Conservation (phyloP, 148 eudicot genomes). For the Mesembryanthemum crystallinum region DNA sequence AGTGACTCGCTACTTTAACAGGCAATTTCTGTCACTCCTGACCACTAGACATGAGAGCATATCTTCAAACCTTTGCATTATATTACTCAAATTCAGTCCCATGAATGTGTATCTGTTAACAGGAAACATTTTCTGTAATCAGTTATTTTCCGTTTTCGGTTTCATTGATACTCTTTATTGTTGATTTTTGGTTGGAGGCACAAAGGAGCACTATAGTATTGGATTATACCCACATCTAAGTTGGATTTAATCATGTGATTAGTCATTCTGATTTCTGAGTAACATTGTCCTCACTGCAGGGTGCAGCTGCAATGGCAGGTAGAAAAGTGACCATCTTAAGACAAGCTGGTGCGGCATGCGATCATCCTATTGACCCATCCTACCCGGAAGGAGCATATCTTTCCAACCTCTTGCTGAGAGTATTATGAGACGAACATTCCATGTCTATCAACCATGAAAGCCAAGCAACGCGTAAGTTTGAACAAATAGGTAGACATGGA, state of each 20-base stretch:
- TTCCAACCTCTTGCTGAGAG: constrained; percentile 70
- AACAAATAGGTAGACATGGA: neutral
- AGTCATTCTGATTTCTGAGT: neutral
- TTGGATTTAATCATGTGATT: neutral
- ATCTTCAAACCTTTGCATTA: no score
- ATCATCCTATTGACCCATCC: constrained; percentile 89
- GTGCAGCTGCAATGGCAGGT: constrained; percentile 77
- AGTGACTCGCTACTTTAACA: no score
- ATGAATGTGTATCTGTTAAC: no score
- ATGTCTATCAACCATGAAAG: neutral
- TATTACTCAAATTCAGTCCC: no score
- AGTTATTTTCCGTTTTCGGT: no score
- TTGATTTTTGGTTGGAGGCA: no score
- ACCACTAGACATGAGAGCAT: no score
- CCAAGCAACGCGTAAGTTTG: neutral
- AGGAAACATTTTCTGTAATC: no score
- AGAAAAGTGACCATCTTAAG: constrained; percentile 65
- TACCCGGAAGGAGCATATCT: constrained; percentile 94
- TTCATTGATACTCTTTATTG: no score
- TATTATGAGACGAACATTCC: constrained; percentile 23
- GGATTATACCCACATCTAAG: no score
- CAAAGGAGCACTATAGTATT: no score
- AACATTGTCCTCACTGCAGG: constrained; percentile 33
- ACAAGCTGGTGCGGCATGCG: constrained; percentile 85
- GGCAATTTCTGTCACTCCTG: no score